Conservation (phyloP, 2,329 filamentous ascomycete species). For the Tolypocladium nubicola region DNA sequence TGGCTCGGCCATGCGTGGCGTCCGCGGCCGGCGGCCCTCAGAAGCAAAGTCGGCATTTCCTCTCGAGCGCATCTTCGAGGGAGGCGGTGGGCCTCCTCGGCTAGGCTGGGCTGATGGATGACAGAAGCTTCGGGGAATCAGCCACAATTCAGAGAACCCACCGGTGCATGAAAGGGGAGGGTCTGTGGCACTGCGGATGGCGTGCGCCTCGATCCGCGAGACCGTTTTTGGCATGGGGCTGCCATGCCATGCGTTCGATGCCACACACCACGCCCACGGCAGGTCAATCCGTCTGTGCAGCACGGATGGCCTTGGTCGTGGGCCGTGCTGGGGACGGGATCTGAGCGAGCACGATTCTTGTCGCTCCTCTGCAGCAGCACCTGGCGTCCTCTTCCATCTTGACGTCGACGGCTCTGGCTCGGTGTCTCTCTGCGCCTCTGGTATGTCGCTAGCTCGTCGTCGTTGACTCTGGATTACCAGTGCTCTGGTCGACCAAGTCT, state of each 20-base stretch:
- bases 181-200: background rate
- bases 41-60: background rate
- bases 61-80: background rate
- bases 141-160: background rate
- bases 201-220: background rate
- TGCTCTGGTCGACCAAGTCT: background rate
- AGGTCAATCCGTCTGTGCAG: background rate
- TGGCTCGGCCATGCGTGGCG: background rate
- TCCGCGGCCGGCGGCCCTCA: background rate
- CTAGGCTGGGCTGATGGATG: background rate
- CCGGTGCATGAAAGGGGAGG: background rate
- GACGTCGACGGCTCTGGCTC: background rate
- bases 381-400: background rate
- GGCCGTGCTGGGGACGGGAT: background rate
- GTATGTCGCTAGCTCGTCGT: background rate
- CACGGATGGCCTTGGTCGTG: background rate
- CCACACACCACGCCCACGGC: background rate
- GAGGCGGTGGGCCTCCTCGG: background rate
- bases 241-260: background rate
- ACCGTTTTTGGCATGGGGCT: background rate
- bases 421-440: background rate
- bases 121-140: background rate
- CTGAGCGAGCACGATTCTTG: background rate
- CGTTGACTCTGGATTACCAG: background rate
- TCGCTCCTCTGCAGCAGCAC: too few relatives aligned